Evolutionary conservation across 441 rosid species (phyloP).

Genomic region (Viola pubescens): DNA sequence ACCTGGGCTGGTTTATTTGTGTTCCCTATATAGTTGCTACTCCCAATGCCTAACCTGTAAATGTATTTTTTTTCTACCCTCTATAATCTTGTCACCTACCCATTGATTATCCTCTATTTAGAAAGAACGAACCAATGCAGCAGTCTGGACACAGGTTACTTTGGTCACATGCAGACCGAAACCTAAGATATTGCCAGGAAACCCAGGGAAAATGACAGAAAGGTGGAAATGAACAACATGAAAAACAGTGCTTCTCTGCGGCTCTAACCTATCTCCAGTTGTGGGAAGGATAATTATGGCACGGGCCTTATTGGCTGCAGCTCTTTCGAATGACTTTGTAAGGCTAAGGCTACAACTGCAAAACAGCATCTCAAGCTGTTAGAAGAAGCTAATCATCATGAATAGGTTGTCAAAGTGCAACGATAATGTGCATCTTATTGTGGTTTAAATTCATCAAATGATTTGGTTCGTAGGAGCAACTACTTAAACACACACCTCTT

Average conservation of each 20-base stretch:
- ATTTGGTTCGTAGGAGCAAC: neutral
- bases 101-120: neutral
- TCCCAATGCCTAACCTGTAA: neutral
- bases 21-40: neutral
- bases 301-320: slow-evolving; percentile 84
- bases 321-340: slow-evolving; percentile 87
- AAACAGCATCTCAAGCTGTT: slow-evolving; percentile 21
- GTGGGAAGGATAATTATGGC: slow-evolving; percentile 86
- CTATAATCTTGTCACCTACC: neutral
- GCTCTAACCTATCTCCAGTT: slow-evolving; percentile 67
- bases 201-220: neutral
- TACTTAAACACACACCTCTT: slow-evolving; percentile 49
- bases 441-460: neutral
- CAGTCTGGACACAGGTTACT: neutral
- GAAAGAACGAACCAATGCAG: neutral
- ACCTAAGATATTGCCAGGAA: neutral
- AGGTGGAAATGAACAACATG: neutral
- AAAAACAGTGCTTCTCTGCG: slow-evolving; percentile 4
- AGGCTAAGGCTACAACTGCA: slow-evolving; percentile 89
- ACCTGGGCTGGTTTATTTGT: neutral
- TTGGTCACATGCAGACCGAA: no score
- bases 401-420: slow-evolving; percentile 5
- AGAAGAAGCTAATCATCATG: slow-evolving; percentile 7
- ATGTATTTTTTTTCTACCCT: neutral
- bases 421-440: slow-evolving; percentile 2